Evolutionary conservation across 2,329 filamentous ascomycete genomes (phyloP).

Genomic region (Lachnellula occidentalis): DNA sequence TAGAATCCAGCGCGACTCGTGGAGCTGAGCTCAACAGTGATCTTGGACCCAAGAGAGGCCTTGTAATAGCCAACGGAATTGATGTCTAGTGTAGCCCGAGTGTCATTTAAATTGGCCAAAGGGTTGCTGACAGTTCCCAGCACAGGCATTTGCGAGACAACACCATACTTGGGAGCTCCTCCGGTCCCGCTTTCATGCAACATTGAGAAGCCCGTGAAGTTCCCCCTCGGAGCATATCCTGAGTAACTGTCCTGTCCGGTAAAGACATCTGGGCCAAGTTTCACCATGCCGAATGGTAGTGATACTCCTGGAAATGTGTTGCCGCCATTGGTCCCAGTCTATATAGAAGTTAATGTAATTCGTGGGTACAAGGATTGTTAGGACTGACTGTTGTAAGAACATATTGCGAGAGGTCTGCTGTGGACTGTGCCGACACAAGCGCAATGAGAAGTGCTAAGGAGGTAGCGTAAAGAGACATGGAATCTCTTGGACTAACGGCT

Average conservation of each 20-base stretch:
- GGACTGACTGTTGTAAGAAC: slow-evolving; percentile 15
- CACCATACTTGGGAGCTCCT: slow-evolving; percentile 63
- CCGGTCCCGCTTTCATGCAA: slow-evolving; percentile 63
- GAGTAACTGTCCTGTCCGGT: slow-evolving; percentile 42
- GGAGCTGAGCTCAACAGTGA: slow-evolving; percentile 52
- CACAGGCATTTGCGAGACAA: slow-evolving; percentile 54
- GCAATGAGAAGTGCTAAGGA: background rate
- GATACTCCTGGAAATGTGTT: slow-evolving; percentile 18
- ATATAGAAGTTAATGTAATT: background rate
- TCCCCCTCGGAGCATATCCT: slow-evolving; percentile 43
- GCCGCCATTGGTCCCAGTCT: slow-evolving; percentile 16
- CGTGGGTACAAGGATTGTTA: background rate
- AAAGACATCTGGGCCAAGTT: slow-evolving; percentile 17
- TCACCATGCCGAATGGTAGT: slow-evolving; percentile 20
- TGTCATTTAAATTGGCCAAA: slow-evolving; percentile 47
- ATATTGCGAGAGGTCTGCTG: slow-evolving; percentile 17
- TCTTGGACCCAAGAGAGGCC: slow-evolving; percentile 48
- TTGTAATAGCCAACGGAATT: slow-evolving; percentile 58
- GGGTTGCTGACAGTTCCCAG: slow-evolving; percentile 46
- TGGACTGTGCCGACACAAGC: slow-evolving; percentile 1
- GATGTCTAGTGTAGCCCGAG: slow-evolving; percentile 44
- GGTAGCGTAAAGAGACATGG: slow-evolving; percentile 1
- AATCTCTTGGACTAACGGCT: no score
- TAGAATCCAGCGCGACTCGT: slow-evolving; percentile 52
- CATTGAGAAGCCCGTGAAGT: slow-evolving; percentile 55